Percentiles rank a stretch among this genome's conserved stretches.
Evolutionary conservation across 129 eudicot genomes (phyloP).

Genomic region (Cynara cardunculus): DNA sequence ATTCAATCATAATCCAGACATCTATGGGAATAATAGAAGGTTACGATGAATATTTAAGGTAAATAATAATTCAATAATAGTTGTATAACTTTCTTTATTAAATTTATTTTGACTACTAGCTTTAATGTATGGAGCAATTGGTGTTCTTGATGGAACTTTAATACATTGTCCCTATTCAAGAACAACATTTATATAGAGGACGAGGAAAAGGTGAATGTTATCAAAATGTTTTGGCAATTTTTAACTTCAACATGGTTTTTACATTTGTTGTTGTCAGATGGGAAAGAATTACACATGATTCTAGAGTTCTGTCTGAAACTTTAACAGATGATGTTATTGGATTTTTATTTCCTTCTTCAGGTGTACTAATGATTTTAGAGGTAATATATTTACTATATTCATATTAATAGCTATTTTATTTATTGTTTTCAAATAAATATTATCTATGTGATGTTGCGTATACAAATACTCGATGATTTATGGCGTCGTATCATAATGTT

Average conservation of each 20-base stretch:
- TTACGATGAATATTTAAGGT: too few species aligned
- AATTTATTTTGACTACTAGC: too few species aligned
- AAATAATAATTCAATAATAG: too few species aligned
- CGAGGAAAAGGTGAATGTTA: not conserved
- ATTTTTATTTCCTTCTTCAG: not conserved
- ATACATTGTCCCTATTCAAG: not conserved
- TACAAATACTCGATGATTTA: too few species aligned
- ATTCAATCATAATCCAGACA: not conserved
- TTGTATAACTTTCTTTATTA: too few species aligned
- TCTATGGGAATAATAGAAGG: too few species aligned
- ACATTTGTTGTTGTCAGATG: not conserved
- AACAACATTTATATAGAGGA: constrained; percentile 1
- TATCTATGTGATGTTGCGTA: too few species aligned
- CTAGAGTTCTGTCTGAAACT: not conserved
- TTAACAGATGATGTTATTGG: not conserved
- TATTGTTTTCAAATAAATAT: too few species aligned
- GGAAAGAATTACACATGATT: not conserved
- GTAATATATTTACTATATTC: too few species aligned
- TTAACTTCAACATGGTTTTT: not conserved
- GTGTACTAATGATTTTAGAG: too few species aligned
- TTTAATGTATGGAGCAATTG: not conserved
- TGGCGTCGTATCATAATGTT: too few species aligned
- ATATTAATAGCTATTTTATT: too few species aligned
- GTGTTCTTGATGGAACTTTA: not conserved
- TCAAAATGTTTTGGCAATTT: not conserved